Evolutionary conservation across 306 rosid species (phyloP).

Genomic region (Cicer arietinum): DNA sequence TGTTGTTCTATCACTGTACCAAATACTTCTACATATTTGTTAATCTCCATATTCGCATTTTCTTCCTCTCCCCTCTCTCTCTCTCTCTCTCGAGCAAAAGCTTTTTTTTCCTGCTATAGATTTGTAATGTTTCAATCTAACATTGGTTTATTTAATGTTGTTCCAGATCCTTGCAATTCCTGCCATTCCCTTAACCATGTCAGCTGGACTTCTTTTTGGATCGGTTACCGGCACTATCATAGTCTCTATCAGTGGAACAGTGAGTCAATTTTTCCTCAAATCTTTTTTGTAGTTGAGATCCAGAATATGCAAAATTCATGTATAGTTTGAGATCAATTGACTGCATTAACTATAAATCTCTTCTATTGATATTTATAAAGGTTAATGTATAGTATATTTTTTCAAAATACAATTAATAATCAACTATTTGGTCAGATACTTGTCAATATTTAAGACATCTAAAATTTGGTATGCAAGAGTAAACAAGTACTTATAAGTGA

Average conservation of each 20-base stretch:
- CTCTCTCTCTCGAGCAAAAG: neutral
- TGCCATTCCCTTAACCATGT: slow-evolving; percentile 92
- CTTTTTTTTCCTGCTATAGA: neutral
- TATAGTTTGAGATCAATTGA: slow-evolving; percentile 12
- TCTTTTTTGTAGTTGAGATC: neutral
- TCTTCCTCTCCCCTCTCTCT: neutral
- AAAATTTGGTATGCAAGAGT: slow-evolving; percentile 24
- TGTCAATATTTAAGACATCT: slow-evolving; percentile 15
- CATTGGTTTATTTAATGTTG: slow-evolving; percentile 38
- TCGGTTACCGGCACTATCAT: slow-evolving; percentile 77
- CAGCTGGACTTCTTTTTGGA: slow-evolving; percentile 98
- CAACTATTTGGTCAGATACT: slow-evolving; percentile 27
- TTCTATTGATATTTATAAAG: neutral
- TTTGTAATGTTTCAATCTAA: slow-evolving; percentile 33
- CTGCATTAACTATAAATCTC: neutral
- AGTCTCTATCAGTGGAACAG: slow-evolving; percentile 96
- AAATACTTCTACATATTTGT: neutral
- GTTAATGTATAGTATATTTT: slow-evolving; percentile 3
- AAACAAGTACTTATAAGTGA: neutral
- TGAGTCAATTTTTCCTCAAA: slow-evolving; percentile 47
- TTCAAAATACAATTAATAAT: slow-evolving; percentile 7
- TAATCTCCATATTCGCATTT: slow-evolving; percentile 16
- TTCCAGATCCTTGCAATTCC: slow-evolving; percentile 93
- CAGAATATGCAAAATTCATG: neutral
- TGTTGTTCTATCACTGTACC: neutral